phyloP scores from a whole-genome alignment of 208 protist genomes.

The Trypanosoma scelopori region DNA sequence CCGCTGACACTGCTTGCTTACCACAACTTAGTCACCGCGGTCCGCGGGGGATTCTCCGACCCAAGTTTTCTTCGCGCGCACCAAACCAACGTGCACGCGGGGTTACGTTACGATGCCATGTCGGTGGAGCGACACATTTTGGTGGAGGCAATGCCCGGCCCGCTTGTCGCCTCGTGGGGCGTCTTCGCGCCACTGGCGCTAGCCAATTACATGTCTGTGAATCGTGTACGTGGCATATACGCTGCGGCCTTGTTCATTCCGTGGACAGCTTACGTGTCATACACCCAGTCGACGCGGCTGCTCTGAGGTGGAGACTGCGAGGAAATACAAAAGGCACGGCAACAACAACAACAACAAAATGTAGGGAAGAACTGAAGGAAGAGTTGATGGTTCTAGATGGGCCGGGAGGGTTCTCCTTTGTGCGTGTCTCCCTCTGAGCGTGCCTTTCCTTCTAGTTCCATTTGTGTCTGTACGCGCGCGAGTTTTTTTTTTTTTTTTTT shows the following conservation, averaged over 20 bases:
- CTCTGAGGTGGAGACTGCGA: constrained; percentile 28
- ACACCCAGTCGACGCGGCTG: constrained; percentile 44
- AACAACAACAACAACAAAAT: not conserved
- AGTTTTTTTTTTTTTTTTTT: not conserved
- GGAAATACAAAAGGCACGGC: not conserved
- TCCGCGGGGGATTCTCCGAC: constrained; percentile 55
- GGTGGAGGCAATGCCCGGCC: constrained; percentile 58
- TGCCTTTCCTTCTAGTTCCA: too few relatives aligned
- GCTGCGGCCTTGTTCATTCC: constrained; percentile 39
- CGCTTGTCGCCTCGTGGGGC: constrained; percentile 71
- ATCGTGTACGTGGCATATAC: constrained; percentile 25
- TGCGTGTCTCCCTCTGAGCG: too few relatives aligned
- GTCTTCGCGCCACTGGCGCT: constrained; percentile 55
- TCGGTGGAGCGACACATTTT: constrained; percentile 58
- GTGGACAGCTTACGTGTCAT: constrained; percentile 54
- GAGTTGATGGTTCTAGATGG: too few relatives aligned
- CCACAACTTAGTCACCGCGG: constrained; percentile 65
- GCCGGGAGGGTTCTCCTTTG: too few relatives aligned
- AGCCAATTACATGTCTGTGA: constrained; percentile 38
- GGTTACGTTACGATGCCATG: constrained; percentile 44
- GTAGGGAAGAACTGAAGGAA: not conserved
- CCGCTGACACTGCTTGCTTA: constrained; percentile 64
- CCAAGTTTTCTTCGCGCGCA: constrained; percentile 44
- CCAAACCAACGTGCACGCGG: constrained; percentile 26
- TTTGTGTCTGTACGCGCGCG: too few relatives aligned